A percentile compares a stretch with the other conserved stretches of the same genome.
phyloP scores from a whole-genome alignment of 345 rosid genomes.

The Acer yangbiense region DNA sequence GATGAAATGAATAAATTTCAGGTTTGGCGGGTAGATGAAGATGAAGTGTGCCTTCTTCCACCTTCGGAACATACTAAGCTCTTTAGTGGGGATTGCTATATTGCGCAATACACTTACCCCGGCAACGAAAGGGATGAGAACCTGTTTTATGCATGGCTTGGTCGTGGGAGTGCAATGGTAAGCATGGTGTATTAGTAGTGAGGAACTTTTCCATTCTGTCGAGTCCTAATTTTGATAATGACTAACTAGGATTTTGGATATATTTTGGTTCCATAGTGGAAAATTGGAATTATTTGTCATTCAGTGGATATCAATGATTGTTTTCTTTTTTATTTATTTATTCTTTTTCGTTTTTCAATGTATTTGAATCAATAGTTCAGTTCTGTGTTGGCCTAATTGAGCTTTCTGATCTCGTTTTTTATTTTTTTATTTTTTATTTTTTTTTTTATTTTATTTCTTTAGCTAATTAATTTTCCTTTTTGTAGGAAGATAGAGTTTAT shows the following conservation, averaged over 20 bases:
- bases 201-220: background rate
- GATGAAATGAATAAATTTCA: slow-evolving; percentile 32
- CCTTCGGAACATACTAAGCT: slow-evolving; percentile 68
- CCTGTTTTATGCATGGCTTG: slow-evolving; percentile 76
- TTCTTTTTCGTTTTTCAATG: background rate
- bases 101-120: slow-evolving; percentile 63
- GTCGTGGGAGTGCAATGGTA: slow-evolving; percentile 64
- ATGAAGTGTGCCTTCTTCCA: slow-evolving; percentile 52
- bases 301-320: background rate
- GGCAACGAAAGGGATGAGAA: slow-evolving; percentile 53
- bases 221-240: background rate
- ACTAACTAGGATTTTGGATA: background rate
- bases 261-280: background rate
- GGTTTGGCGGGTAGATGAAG: slow-evolving; percentile 78
- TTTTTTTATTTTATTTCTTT: slow-evolving; percentile 7
- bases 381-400: slow-evolving; percentile 8
- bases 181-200: slow-evolving; percentile 19
- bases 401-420: background rate
- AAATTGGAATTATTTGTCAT: background rate
- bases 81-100: slow-evolving; percentile 75
- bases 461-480: slow-evolving; percentile 6
- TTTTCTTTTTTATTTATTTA: background rate
- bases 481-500: slow-evolving; percentile 72
- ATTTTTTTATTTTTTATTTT: too few relatives aligned
- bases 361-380: slow-evolving; percentile 10